Evolutionary conservation across 2,329 filamentous ascomycete species (phyloP), one percentile per base, ranked within the genome.

Genomic region (Microsporum audouinii): DNA sequence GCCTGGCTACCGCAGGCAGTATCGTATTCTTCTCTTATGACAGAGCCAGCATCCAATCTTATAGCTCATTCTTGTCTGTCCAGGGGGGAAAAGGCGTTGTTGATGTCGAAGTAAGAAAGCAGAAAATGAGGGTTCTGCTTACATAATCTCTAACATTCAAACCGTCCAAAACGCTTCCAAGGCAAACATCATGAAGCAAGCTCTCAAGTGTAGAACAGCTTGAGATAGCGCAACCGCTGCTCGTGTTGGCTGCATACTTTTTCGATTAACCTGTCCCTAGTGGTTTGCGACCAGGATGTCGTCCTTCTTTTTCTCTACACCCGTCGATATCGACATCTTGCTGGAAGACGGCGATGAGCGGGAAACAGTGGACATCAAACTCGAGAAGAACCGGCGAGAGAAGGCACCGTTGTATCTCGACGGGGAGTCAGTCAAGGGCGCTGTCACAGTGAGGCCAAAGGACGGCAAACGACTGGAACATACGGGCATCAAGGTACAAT

Each of bases 401-500:
- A 96, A 96, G 79, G 91, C 91, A 57, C 94, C 94, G 63, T 82
- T 99, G 65, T 99, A 96, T 75, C 91, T 96, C 82, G 94, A 99
- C 73, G 94, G 95, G 68, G 94, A 99, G 80, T 96, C 91, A 47
- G 92, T 99, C 71, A 96, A 95, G 80, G 94, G 92, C 70, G 88
- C 88, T 58, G 91, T 99, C 64, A 99, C 94, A 5, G 86, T 99
- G 67, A 82, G 94, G 67, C 94, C 94, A 57, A 99, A 99, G 77
- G 94, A 99, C 81, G 94, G 94, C 72, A 97, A 97, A 81, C 85
- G 94, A 64, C 81, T 99, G 71, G 94, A 99, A 77, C 94, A 99
- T 76, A 97, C 91, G 8, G 94, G 94, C 69, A 96, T 99, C 82
- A 99, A 99, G 78, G 92, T 99, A 70, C 94, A 99, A 75, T 99